Conservation (phyloP, 1,284 basidiomycete species). For the Paramarasmius palmivorus region DNA sequence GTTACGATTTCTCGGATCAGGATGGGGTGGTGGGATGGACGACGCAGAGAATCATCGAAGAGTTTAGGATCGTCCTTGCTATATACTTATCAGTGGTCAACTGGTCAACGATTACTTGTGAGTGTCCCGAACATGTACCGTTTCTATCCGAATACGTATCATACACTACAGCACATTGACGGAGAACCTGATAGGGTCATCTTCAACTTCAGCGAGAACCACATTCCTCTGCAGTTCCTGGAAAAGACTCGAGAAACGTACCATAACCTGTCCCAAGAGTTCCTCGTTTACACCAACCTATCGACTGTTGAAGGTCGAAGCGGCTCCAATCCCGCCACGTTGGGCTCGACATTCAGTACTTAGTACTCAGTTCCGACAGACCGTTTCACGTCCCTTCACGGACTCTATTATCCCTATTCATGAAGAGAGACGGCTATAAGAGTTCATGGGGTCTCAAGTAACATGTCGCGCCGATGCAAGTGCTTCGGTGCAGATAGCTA, state of each 20-base stretch:
- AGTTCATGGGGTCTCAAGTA: slow-evolving; percentile 38
- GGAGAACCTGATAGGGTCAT: slow-evolving; percentile 34
- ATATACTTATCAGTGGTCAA: slow-evolving; percentile 44
- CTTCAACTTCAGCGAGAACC: slow-evolving; percentile 38
- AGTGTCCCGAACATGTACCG: slow-evolving; percentile 16
- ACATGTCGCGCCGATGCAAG: slow-evolving; percentile 42
- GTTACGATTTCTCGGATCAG: slow-evolving; percentile 46
- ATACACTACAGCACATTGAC: slow-evolving; percentile 24
- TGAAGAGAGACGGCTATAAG: slow-evolving; percentile 44
- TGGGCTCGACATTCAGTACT: slow-evolving; percentile 7
- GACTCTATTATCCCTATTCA: slow-evolving; percentile 21
- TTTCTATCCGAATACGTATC: background rate
- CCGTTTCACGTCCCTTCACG: slow-evolving; percentile 34
- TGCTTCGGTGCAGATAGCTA: slow-evolving; percentile 46
- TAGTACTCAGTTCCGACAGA: too few relatives aligned
- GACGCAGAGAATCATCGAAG: slow-evolving; percentile 16
- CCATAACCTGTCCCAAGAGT: slow-evolving; percentile 26
- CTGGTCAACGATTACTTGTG: slow-evolving; percentile 35
- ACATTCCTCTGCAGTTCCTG: slow-evolving; percentile 43
- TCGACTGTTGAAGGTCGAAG: slow-evolving; percentile 36
- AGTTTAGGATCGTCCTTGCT: slow-evolving; percentile 40
- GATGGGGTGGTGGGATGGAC: slow-evolving; percentile 30
- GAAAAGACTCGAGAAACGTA: slow-evolving; percentile 39
- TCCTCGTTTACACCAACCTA: slow-evolving; percentile 20
- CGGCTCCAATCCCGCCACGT: slow-evolving; percentile 44